Conservation (phyloP, 371 early-diverging fungal species). For the Apophysomyces ossiformis region DNA sequence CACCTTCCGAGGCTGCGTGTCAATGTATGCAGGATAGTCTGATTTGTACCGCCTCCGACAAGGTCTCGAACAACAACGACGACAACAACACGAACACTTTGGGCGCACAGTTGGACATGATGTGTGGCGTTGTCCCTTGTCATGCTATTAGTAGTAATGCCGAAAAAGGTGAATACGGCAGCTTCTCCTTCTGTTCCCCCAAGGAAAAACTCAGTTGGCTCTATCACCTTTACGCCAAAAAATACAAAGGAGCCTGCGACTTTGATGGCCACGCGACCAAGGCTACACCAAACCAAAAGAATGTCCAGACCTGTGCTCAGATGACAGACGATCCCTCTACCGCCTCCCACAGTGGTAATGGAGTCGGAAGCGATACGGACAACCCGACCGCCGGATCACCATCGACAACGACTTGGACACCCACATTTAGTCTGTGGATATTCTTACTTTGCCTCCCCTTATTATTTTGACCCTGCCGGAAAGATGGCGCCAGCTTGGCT, state of each 20-base stretch:
- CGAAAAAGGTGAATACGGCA: constrained; percentile 59
- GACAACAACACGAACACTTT: constrained; percentile 21
- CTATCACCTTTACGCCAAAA: constrained; percentile 31
- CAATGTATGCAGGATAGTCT: constrained; percentile 70
- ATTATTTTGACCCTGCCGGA: not conserved
- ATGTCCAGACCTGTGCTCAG: not conserved
- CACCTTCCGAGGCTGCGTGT: constrained; percentile 72
- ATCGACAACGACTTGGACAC: not conserved
- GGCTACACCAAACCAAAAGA: not conserved
- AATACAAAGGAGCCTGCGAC: constrained; percentile 36
- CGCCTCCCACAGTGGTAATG: not conserved
- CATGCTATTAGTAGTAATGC: constrained; percentile 57
- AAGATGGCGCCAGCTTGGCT: constrained; percentile 6
- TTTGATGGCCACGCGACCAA: constrained; percentile 40
- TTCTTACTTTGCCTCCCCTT: not conserved
- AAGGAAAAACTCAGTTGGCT: constrained; percentile 57
- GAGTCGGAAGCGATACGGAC: not conserved
- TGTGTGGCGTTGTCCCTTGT: constrained; percentile 61
- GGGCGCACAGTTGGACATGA: constrained; percentile 48
- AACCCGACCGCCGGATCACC: not conserved
- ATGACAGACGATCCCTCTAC: constrained; percentile 1
- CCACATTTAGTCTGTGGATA: not conserved
- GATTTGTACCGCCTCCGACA: constrained; percentile 58
- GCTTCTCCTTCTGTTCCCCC: constrained; percentile 57
- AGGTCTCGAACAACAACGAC: constrained; percentile 35